Percentiles rank a stretch among this genome's conserved stretches.
phyloP scores from a whole-genome alignment of 1,284 basidiomycete genomes.

The Sporisorium iseilematis-ciliati region DNA sequence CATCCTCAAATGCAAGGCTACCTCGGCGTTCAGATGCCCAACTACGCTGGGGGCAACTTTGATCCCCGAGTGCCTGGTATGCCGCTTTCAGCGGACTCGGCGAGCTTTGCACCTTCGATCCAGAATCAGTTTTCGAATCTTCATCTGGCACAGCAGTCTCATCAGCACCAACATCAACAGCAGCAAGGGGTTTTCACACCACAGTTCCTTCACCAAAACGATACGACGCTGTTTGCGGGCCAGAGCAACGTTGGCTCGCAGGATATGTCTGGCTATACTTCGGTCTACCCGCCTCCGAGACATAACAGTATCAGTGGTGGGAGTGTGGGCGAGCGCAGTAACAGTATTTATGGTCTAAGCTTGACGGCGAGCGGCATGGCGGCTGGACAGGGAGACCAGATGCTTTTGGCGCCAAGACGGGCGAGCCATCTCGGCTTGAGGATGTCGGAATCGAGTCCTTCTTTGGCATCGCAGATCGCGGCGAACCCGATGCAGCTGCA shows the following conservation, averaged over 20 bases:
- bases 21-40: slow-evolving; percentile 20
- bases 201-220: slow-evolving; percentile 43
- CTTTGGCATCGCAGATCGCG: slow-evolving; percentile 41
- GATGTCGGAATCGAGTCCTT: slow-evolving; percentile 34
- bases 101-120: slow-evolving; percentile 41
- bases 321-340: background rate
- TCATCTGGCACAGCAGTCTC: slow-evolving; percentile 32
- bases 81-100: slow-evolving; percentile 41
- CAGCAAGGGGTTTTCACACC: slow-evolving; percentile 34
- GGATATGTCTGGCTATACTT: slow-evolving; percentile 45
- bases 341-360: slow-evolving; percentile 15
- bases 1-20: slow-evolving; percentile 15
- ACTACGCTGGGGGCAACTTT: slow-evolving; percentile 13
- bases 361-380: slow-evolving; percentile 28
- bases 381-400: slow-evolving; percentile 16
- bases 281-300: slow-evolving; percentile 44
- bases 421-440: slow-evolving; percentile 22
- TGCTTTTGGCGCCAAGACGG: slow-evolving; percentile 27
- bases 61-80: slow-evolving; percentile 38
- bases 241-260: slow-evolving; percentile 14
- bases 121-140: slow-evolving; percentile 47
- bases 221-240: slow-evolving; percentile 38
- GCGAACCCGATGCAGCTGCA: slow-evolving; percentile 55
- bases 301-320: slow-evolving; percentile 30
- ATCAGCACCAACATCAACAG: slow-evolving; percentile 19